Evolutionary conservation across 2,329 filamentous ascomycete genomes (phyloP).

Genomic region (Fulvia fulva): DNA sequence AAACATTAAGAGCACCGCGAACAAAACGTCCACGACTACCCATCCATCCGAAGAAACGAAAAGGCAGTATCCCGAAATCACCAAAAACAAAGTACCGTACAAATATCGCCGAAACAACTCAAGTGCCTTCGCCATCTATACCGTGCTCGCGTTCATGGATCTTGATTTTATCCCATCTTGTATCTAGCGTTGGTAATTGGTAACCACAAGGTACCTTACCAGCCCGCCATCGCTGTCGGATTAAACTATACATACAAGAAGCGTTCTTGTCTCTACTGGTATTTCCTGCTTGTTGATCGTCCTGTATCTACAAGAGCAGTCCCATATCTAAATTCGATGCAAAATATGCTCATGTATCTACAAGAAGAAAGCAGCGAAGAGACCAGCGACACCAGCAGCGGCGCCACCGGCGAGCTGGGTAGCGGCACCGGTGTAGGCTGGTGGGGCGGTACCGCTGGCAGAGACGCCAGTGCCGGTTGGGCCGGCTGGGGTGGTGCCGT

Average conservation of each 20-base stretch:
- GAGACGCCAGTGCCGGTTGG: conserved; percentile 7
- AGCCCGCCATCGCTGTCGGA: background rate
- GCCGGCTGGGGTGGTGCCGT: conserved; percentile 15
- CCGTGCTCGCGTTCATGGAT: background rate
- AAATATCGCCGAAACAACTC: background rate
- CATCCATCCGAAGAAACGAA: background rate
- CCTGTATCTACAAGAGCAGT: background rate
- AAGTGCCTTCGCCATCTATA: background rate
- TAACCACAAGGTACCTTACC: no score
- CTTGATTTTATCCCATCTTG: background rate
- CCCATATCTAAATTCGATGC: background rate
- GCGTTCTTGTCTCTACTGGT: background rate
- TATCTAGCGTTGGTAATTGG: no score
- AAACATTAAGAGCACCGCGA: background rate
- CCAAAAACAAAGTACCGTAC: background rate
- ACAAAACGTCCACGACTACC: background rate
- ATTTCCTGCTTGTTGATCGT: background rate
- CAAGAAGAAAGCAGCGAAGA: conserved; percentile 23
- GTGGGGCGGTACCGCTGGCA: conserved; percentile 12
- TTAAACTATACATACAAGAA: background rate
- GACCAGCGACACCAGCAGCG: conserved; percentile 16
- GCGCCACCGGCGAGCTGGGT: conserved; percentile 16
- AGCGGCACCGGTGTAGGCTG: conserved; percentile 21
- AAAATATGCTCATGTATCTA: conserved; percentile 6
- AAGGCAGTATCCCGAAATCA: background rate